phyloP scores from a whole-genome alignment of 2,329 filamentous ascomycete species.

The Cladosporium colombiae region DNA sequence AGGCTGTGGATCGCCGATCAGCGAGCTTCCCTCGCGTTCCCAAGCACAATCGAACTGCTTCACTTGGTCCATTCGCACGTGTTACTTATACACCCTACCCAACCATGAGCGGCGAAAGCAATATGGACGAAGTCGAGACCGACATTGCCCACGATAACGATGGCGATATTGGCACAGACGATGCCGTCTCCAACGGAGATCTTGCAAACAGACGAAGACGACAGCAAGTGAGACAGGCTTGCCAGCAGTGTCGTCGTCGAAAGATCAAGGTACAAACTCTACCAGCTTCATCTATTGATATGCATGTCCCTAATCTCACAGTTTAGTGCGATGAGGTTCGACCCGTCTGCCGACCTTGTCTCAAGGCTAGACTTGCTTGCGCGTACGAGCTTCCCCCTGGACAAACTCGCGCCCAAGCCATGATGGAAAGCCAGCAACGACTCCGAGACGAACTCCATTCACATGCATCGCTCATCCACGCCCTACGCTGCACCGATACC shows the following conservation, averaged over 20 bases:
- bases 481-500: conserved; percentile 16
- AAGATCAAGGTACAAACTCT: conserved; percentile 16
- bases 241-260: conserved; percentile 20
- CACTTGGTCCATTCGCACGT: background rate
- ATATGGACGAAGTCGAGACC: conserved; percentile 8
- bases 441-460: conserved; percentile 16
- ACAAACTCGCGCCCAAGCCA: conserved; percentile 17
- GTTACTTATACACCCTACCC: background rate
- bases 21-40: background rate
- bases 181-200: conserved; percentile 10
- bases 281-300: background rate
- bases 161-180: conserved; percentile 11
- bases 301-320: background rate
- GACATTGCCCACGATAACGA: conserved; percentile 3
- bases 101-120: background rate
- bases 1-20: conserved; percentile 8
- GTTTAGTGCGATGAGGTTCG: conserved; percentile 18
- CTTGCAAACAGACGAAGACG: conserved; percentile 15
- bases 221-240: conserved; percentile 20
- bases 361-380: conserved; percentile 18
- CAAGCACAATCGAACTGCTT: background rate
- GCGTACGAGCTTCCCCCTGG: conserved; percentile 19
- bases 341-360: conserved; percentile 15
- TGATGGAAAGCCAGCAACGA: conserved; percentile 18
- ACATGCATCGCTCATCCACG: conserved; percentile 14